A percentile compares a stretch with the other conserved stretches of the same genome.
Conservation (phyloP, 148 eudicot genomes). For the Diospyros lotus region DNA sequence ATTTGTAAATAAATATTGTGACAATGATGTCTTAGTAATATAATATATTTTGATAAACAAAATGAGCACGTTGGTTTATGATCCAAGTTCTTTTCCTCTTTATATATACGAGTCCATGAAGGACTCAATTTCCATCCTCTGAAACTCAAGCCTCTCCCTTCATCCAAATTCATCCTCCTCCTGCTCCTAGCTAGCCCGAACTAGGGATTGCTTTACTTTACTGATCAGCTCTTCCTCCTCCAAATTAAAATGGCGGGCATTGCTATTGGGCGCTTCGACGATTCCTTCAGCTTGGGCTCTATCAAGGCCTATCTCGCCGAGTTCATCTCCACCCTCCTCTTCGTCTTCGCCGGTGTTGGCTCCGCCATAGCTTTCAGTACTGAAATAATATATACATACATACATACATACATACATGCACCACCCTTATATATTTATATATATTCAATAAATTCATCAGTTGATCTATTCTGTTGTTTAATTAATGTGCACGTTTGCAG, state of each 20-base stretch:
- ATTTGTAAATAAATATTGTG: no score
- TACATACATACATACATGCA: background rate
- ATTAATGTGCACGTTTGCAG: constrained; percentile 20
- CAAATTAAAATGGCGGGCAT: constrained; percentile 36
- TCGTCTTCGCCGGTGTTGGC: constrained; percentile 88
- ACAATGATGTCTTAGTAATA: no score
- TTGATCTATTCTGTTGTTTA: background rate
- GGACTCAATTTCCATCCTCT: background rate
- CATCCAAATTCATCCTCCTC: background rate
- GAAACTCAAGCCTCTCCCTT: background rate
- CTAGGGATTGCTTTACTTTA: background rate
- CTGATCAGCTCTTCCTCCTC: background rate
- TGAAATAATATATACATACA: background rate
- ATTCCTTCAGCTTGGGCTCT: constrained; percentile 54
- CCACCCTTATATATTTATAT: no score
- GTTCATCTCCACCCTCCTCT: constrained; percentile 75
- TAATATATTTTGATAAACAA: no score
- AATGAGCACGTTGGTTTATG: no score
- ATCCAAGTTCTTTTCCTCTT: background rate
- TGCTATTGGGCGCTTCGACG: constrained; percentile 67
- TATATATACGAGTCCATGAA: constrained; percentile 9
- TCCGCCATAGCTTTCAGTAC: constrained; percentile 66
- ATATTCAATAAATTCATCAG: no score
- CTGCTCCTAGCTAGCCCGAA: constrained; percentile 2
- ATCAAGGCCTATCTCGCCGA: constrained; percentile 72